phyloP scores from a whole-genome alignment of 2,329 filamentous ascomycete species.

The Tympanopsis confertula region DNA sequence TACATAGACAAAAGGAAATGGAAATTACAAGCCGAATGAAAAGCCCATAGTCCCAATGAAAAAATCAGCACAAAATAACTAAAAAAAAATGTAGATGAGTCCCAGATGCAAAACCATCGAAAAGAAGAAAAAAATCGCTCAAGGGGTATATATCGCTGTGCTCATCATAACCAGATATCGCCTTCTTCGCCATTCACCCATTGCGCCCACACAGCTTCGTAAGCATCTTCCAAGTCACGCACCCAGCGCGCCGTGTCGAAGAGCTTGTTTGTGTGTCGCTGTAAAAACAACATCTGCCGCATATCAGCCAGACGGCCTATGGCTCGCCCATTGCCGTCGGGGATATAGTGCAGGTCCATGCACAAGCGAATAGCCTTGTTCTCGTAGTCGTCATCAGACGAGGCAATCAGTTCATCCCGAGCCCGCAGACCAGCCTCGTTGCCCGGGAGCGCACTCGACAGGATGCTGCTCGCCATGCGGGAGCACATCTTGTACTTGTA shows the following conservation, averaged over 20 bases:
- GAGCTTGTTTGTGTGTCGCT: background rate
- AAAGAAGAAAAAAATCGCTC: background rate
- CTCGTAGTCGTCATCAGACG: constrained; percentile 75
- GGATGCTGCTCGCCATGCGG: constrained; percentile 89
- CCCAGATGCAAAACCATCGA: no score
- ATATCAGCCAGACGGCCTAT: background rate
- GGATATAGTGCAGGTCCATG: constrained; percentile 46
- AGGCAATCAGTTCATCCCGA: constrained; percentile 65
- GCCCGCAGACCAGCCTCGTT: constrained; percentile 53
- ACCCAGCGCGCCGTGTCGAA: background rate
- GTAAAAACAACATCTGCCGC: background rate
- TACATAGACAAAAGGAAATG: no score
- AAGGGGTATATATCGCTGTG: background rate
- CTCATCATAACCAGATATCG: constrained; percentile 1
- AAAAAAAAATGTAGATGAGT: no score
- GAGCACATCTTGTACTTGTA: constrained; percentile 99
- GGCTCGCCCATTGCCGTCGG: constrained; percentile 17
- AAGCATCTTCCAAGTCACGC: background rate
- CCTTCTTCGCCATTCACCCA: constrained; percentile 1
- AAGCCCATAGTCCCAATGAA: no score
- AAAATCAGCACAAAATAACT: no score
- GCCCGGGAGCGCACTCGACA: constrained; percentile 77
- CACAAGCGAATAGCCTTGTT: constrained; percentile 60
- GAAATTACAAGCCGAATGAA: no score
- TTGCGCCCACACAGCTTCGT: background rate